Evolutionary conservation across 371 early-diverging fungal genomes (phyloP), one percentile per base, ranked within the genome.

Genomic region (Nosema muscidifuracis): DNA sequence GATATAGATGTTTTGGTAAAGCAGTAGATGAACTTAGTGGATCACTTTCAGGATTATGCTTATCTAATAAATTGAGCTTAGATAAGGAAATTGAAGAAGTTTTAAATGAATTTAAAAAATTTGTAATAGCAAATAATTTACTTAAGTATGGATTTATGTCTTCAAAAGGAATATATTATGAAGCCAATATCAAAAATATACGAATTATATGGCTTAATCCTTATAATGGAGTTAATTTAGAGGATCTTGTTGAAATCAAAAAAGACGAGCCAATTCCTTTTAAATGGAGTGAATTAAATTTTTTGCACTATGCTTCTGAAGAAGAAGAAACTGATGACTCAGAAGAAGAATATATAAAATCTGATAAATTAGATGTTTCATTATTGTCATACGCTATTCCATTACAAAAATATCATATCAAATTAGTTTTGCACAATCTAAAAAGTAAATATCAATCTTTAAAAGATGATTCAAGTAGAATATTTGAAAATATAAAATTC

Each of bases 141-240:
- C 36, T 78, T 28, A 58, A 58, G 28, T 58, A 42, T 36, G 71
- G 66, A 0, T 78, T 74, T 68, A 40, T 78, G 63, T 63, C 75
- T 6, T 68, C 30, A 30, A 58, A 65, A 7, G 78, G 78, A 1
- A 58, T 78, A 26, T 78, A 67, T 43, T 70, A 69, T 42, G 38
- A 61, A 61, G 43, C 71, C 4, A 61, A 44, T 16, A n/a, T 78
- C 26, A 61, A 74, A 30, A 68, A 61, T 36, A 65, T 74, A 34
- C 33, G 20, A 15, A 75, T 78, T 22, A 42, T 70, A 13, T 78
- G 75, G 75, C 26, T 65, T 20, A 47, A 53, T 65, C 75, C 75
- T 28, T 78, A 74, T 34, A 71, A 65, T 20, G 53, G 56, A 2
- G 38, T 31, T 18, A 56, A 33, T 53, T 30, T 78, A 13, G 38